Base-by-base conservation (phyloP, 148 eudicot genomes). In the Camellia granthamiana region DNA sequence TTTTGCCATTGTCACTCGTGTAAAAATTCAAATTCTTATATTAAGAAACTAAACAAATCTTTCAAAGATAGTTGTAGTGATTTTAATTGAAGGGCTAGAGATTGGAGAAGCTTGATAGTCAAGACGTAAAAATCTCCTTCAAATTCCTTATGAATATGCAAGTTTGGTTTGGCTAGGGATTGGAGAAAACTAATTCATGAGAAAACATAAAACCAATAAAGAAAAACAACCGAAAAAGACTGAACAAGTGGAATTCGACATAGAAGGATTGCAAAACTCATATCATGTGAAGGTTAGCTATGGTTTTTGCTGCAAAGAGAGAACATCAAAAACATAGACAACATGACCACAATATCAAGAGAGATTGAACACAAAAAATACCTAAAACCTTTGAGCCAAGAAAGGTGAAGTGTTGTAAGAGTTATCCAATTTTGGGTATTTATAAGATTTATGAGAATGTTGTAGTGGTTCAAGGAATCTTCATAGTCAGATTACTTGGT, bases 141-240 rank as follows among this genome's bases (percentile, higher is more conserved):
- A 30, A 30, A 30, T 30, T 30, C 1, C 38, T 30, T 30, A 30
- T 30, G 38, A 30, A 30, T 30, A 30, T 30, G 38, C 38, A 30
- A 30, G 38, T 30, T 30, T 30, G 38, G 38, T 30, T 30, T 30
- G 52, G 61, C 14, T 5, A 5, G 46, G 61, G 75, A 38, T 62
- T 73, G 1, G 3, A 60, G 71, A 73, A 8, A 3, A 12, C 10
- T 18, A 76, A 46, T 60, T 82, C 83, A 90, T 18, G 92, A 93
- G 77, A 93, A 85, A 66, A 84, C 90, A 78, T 93, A 93, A 64
- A 92, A 93, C 95, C 96, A 93, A 73, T 90, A 87, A 3, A 93
- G 89, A 69, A 90, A 92, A 75, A 86, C 87, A 62, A 92, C 94
- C 51, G 98, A 92, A 56, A 92, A 86, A 2, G 98, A 92, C 83